These are phyloP conservation scores for Hericium alpestre DNA, from an alignment of 768 basidiomycete genomes.

Conservation along the genomic window DNA sequence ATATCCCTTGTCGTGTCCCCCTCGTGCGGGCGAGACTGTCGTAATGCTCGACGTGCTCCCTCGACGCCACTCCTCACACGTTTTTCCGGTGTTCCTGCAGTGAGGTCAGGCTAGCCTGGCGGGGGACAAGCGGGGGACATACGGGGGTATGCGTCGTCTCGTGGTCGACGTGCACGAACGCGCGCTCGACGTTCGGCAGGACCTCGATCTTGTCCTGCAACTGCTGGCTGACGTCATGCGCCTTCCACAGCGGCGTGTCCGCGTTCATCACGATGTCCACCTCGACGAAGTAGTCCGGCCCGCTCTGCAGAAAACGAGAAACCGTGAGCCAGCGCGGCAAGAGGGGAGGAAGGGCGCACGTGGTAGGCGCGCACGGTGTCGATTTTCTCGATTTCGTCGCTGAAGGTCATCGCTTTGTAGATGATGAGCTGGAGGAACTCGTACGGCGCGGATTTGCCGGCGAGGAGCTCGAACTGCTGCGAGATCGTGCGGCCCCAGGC, in stretches of 20 bases:
- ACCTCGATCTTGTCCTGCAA: conserved; percentile 84
- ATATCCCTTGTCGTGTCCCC: no score
- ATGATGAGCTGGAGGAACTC: conserved; percentile 86
- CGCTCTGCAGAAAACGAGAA: background rate
- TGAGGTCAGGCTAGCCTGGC: background rate
- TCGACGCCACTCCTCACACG: conserved; percentile 3
- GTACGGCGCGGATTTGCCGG: conserved; percentile 85
- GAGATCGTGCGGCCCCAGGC: conserved; percentile 73
- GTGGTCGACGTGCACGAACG: conserved; percentile 93
- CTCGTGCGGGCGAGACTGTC: no score
- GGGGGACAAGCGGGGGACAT: conserved; percentile 12
- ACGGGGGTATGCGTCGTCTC: conserved; percentile 77
- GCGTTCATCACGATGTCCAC: conserved; percentile 90
- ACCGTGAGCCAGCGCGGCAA: conserved; percentile 26
- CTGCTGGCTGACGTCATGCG: conserved; percentile 76
- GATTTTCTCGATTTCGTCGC: conserved; percentile 71
- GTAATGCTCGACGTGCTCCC: no score
- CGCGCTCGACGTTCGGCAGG: conserved; percentile 82
- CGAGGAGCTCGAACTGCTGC: conserved; percentile 73
- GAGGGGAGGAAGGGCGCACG: conserved; percentile 29
- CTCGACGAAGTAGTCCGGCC: conserved; percentile 80
- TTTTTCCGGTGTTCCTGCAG: conserved; percentile 36
- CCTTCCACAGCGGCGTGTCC: conserved; percentile 80
- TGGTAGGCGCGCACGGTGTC: conserved; percentile 94
- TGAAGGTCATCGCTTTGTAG: conserved; percentile 89